A percentile compares a stretch with the other conserved stretches of the same genome.
phyloP scores from a whole-genome alignment of 768 basidiomycete genomes.

The Pleurotus sapidus region DNA sequence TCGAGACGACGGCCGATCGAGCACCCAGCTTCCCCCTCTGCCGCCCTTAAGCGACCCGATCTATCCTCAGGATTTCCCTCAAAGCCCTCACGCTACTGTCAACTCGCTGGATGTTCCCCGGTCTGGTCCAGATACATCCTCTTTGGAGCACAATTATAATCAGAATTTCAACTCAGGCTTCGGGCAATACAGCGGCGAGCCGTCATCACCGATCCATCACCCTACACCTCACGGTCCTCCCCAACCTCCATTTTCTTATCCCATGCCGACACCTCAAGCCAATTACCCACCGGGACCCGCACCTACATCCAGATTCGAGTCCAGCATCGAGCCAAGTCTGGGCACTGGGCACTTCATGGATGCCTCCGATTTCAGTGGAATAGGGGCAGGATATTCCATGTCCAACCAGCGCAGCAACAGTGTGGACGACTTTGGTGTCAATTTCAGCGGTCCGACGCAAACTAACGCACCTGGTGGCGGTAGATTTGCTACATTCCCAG shows the following conservation, averaged over 20 bases:
- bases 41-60: background rate
- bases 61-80: background rate
- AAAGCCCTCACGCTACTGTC: background rate
- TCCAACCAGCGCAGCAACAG: constrained; percentile 11
- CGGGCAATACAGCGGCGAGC: background rate
- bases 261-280: constrained; percentile 2
- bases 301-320: background rate
- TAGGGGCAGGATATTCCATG: background rate
- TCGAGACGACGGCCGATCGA: background rate
- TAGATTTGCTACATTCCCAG: constrained; percentile 69
- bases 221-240: background rate
- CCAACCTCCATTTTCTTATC: constrained; percentile 3
- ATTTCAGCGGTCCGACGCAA: constrained; percentile 16
- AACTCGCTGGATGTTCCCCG: background rate
- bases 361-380: background rate
- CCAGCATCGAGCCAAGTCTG: constrained; percentile 4
- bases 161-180: background rate
- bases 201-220: background rate
- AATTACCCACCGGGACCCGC: background rate
- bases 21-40: background rate
- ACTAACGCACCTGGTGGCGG: constrained; percentile 30
- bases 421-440: constrained; percentile 44
- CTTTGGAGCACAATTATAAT: background rate
- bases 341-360: constrained; percentile 8
- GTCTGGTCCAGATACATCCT: background rate